These are phyloP conservation scores for Scorias spongiosa DNA, from an alignment of 2,329 filamentous ascomycete genomes.

Conservation along the genomic window DNA sequence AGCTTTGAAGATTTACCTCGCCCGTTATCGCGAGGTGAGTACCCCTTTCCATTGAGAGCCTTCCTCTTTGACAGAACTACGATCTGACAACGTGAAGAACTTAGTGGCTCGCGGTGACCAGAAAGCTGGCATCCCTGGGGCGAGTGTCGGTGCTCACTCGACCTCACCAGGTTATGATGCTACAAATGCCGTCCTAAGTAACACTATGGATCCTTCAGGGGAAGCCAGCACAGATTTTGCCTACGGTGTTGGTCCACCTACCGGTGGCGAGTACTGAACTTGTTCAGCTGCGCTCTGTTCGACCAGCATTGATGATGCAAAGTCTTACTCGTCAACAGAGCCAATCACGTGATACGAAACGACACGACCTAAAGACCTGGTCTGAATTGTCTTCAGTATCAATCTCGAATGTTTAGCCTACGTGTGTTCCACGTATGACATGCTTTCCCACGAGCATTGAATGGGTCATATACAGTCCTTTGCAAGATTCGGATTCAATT, in stretches of 20 bases:
- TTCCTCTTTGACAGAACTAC: neutral
- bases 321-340: neutral
- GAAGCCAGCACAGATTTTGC: constrained; percentile 26
- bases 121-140: constrained; percentile 32
- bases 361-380: neutral
- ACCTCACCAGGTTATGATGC: constrained; percentile 19
- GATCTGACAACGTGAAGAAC: constrained; percentile 38
- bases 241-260: constrained; percentile 6
- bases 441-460: no score
- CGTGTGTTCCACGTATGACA: no score
- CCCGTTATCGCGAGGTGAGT: constrained; percentile 93
- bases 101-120: constrained; percentile 60
- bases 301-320: neutral
- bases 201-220: constrained; percentile 26
- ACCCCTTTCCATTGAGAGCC: constrained; percentile 6
- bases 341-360: neutral
- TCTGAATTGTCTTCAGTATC: neutral
- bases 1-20: constrained; percentile 92
- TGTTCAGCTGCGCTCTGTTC: neutral
- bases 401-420: neutral
- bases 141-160: constrained; percentile 13
- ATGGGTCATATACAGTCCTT: no score
- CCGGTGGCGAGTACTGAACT: neutral
- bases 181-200: constrained; percentile 28
- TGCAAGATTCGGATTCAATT: no score